Conservation (phyloP, 139 green algal genomes). For the Tetradesmus lagerheimii region DNA sequence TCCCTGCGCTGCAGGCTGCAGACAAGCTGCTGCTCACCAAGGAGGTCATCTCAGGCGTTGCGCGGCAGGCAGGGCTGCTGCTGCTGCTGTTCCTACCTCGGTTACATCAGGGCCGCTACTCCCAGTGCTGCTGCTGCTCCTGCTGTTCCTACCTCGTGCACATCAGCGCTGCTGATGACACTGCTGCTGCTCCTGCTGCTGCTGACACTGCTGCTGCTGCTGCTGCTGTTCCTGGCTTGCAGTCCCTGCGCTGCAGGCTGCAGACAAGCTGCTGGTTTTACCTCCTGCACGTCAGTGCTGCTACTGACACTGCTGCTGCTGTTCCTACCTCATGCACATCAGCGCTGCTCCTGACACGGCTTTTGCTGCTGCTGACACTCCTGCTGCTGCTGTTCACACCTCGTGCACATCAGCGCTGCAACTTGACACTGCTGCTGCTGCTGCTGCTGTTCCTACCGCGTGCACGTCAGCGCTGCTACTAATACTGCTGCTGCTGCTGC, state of each 20-base stretch:
- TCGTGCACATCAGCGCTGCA: background rate
- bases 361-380: background rate
- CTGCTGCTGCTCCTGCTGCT: too few relatives aligned
- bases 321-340: too few relatives aligned
- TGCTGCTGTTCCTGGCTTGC: background rate
- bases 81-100: slow-evolving; percentile 53
- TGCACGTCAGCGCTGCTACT: background rate
- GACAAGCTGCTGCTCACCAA: background rate
- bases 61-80: background rate
- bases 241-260: slow-evolving; percentile 50
- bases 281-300: slow-evolving; percentile 54
- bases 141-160: background rate
- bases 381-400: background rate
- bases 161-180: too few relatives aligned
- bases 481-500: too few relatives aligned
- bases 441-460: too few relatives aligned
- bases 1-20: slow-evolving; percentile 4
- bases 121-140: background rate
- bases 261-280: slow-evolving; percentile 70
- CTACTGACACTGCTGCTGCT: slow-evolving; percentile 66
- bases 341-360: too few relatives aligned
- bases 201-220: background rate
- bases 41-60: slow-evolving; percentile 27
- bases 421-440: background rate
- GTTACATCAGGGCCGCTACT: too few relatives aligned